Conservation (phyloP, 2,329 filamentous ascomycete genomes). For the Mycosphaerella sp. region DNA sequence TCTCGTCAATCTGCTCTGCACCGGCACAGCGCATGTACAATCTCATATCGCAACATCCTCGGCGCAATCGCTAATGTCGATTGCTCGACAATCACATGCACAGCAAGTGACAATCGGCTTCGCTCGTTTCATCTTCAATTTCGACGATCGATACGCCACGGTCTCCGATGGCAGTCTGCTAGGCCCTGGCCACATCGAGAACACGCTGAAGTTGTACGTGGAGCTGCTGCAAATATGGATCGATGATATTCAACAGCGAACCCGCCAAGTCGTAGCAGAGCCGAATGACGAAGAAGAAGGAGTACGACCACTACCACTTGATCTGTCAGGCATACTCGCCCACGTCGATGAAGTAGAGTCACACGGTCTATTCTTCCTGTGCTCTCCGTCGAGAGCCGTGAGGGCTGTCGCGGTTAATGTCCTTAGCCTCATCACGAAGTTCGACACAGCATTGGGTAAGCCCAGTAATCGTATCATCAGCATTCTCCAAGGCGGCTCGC, state of each 20-base stretch:
- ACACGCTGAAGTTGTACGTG: conserved; percentile 83
- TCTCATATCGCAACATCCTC: conserved; percentile 88
- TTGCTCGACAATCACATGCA: conserved; percentile 85
- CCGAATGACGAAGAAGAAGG: conserved; percentile 52
- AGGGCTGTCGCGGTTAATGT: conserved; percentile 89
- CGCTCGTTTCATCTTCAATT: conserved; percentile 96
- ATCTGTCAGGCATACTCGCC: conserved; percentile 80
- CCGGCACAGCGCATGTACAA: conserved; percentile 92
- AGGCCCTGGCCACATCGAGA: conserved; percentile 89
- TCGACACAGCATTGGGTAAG: conserved; percentile 79
- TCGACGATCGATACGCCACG: conserved; percentile 93
- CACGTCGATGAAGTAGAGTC: conserved; percentile 97
- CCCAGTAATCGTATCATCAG: conserved; percentile 75
- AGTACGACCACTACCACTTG: conserved; percentile 46
- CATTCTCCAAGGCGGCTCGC: conserved; percentile 84
- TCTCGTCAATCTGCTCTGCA: conserved; percentile 89
- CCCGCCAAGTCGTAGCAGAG: conserved; percentile 63
- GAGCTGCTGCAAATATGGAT: conserved; percentile 96
- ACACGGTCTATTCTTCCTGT: conserved; percentile 93
- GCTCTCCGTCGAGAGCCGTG: conserved; percentile 87
- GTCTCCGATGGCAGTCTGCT: conserved; percentile 98
- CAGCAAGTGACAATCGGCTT: conserved; percentile 97
- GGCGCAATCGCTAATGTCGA: conserved; percentile 87
- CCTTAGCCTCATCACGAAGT: conserved; percentile 83
- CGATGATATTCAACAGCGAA: conserved; percentile 86